Evolutionary conservation across 768 basidiomycete species (phyloP), one percentile per base, ranked within the genome.

Genomic region (Tulasnella sp.): DNA sequence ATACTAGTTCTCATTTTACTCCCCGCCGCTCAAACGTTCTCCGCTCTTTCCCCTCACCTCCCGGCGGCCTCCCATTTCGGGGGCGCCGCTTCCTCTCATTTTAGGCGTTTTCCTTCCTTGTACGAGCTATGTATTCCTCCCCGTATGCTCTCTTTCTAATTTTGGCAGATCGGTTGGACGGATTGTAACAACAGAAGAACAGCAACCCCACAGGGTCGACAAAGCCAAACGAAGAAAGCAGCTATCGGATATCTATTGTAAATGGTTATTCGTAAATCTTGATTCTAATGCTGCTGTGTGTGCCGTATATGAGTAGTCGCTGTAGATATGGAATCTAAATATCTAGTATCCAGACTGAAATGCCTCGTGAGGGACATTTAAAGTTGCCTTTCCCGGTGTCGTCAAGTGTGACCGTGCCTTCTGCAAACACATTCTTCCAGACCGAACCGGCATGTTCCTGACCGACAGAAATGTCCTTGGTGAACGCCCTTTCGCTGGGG

Each of bases 281-380:
- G 61, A 67, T 67, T 67, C 61, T 67, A 67, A 67, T 67, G 61
- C 61, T 67, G 26, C 61, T 35, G 61, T 15, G 61, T 67, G 61
- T 67, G 61, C 61, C 29, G 32, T 26, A 67, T 32, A 29, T 67
- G 61, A 67, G 61, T 67, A 67, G 61, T 67, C 32, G 32, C 13
- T 32, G 61, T 67, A 67, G 61, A 67, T 26, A 32, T 51, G 51
- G 26, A 35, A 67, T 67, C 61, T 67, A 67, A 67, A 67, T 67
- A 67, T 77, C 70, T 77, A 20, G 32, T 40, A 72, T 69, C 77
- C 77, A 77, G 29, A 77, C 77, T 32, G 77, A 67, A 46, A 77
- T 42, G 42, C 77, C 77, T 23, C 51, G 35, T 13, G 77, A 29
- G 40, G 77, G 77, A 20, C 77, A 77, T 23, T 18, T 67, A 69